Percentiles rank a stretch among this genome's conserved stretches.
Evolutionary conservation across 2,329 filamentous ascomycete species (phyloP).

Genomic region (Aspergillus tamarii): DNA sequence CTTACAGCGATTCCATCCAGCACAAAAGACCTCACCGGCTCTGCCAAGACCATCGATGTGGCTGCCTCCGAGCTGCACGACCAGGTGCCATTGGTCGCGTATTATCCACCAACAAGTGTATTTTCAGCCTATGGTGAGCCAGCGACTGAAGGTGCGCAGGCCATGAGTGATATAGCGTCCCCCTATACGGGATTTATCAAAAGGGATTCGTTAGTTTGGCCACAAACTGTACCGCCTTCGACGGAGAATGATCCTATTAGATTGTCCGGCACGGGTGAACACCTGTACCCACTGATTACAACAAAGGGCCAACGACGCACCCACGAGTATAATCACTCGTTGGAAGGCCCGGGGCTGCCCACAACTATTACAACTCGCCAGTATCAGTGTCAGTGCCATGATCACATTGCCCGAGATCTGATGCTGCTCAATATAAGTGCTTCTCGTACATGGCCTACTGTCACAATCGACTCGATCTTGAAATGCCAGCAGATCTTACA

Average conservation of each 20-base stretch:
- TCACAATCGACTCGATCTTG: conserved; percentile 32
- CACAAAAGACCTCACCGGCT: conserved; percentile 5
- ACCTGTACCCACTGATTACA: neutral
- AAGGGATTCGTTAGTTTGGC: conserved; percentile 11
- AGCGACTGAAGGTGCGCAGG: neutral
- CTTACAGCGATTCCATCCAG: conserved; percentile 1
- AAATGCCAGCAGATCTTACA: conserved; percentile 32
- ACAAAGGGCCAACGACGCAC: conserved; percentile 5
- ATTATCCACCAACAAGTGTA: neutral
- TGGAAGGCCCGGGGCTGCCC: conserved; percentile 1
- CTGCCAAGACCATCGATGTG: neutral
- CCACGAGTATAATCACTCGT: conserved; percentile 8
- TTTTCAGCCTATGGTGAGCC: conserved; percentile 2
- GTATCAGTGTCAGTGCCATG: conserved; percentile 29
- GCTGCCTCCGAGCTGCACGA: conserved; percentile 7
- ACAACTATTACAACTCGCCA: neutral
- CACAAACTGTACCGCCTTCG: conserved; percentile 13
- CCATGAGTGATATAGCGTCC: neutral
- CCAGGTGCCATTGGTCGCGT: neutral
- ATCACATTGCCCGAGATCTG: conserved; percentile 29
- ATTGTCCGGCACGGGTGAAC: neutral
- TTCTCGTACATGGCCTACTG: conserved; percentile 18
- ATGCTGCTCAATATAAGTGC: conserved; percentile 23
- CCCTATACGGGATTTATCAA: conserved; percentile 11
- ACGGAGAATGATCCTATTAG: conserved; percentile 2